These are phyloP conservation scores for Diospyros lotus DNA, from an alignment of 148 eudicot species.

Conservation along the genomic window DNA sequence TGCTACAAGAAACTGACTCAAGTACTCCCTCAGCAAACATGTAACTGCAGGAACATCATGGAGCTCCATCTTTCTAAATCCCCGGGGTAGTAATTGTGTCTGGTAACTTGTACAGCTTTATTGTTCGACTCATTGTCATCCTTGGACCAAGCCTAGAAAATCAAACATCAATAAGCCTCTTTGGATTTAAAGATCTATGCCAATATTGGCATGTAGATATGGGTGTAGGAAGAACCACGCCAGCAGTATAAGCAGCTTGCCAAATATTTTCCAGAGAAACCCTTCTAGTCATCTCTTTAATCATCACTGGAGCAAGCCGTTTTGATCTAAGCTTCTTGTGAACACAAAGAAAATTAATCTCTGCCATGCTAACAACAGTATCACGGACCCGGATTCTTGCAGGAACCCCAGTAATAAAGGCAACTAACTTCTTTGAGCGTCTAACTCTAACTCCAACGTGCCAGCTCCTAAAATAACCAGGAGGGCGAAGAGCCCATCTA, in stretches of 20 bases:
- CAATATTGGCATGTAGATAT: conserved; percentile 77
- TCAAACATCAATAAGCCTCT: conserved; percentile 87
- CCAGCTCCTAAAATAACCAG: conserved; percentile 74
- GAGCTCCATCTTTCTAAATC: conserved; percentile 85
- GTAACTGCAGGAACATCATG: conserved; percentile 89
- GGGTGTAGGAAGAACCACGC: conserved; percentile 79
- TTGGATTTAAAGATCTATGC: conserved; percentile 82
- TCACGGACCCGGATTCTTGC: conserved; percentile 68
- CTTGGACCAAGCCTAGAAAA: conserved; percentile 91
- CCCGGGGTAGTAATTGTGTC: conserved; percentile 71
- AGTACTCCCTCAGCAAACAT: conserved; percentile 61
- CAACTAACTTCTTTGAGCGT: conserved; percentile 71
- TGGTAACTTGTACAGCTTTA: conserved; percentile 80
- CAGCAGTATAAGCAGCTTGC: conserved; percentile 92
- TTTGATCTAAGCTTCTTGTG: conserved; percentile 85
- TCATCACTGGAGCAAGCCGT: conserved; percentile 88
- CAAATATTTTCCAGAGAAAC: conserved; percentile 81
- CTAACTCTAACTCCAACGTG: conserved; percentile 83
- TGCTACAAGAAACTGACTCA: conserved; percentile 65
- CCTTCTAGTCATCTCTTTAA: conserved; percentile 88
- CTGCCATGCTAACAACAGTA: conserved; percentile 66
- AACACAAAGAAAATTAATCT: conserved; percentile 79
- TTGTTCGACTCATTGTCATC: conserved; percentile 93
- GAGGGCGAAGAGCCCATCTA: conserved; percentile 84
- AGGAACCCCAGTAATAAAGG: conserved; percentile 80